Conservation (phyloP, 768 basidiomycete species). For the Krasilnikovozyma curviuscula region DNA sequence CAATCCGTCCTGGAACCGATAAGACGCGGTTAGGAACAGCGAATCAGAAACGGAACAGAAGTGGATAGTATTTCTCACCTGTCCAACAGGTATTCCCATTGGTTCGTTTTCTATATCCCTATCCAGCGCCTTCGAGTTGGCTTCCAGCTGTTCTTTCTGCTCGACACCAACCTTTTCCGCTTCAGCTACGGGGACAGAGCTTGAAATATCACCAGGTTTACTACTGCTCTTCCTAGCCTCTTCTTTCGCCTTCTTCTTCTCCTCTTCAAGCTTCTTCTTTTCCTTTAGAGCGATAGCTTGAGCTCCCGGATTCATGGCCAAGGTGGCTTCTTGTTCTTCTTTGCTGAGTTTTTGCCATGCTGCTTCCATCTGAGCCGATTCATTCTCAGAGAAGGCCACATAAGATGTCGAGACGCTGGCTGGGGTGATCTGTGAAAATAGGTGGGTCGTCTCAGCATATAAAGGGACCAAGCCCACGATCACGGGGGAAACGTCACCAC, state of each 20-base stretch:
- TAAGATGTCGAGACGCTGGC: too few species aligned
- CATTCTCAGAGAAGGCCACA: not conserved
- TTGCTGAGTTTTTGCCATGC: not conserved
- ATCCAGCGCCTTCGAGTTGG: too few species aligned
- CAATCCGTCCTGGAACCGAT: slow-evolving; percentile 6
- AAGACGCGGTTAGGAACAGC: not conserved
- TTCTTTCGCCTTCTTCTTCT: slow-evolving; percentile 4
- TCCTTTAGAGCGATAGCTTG: not conserved
- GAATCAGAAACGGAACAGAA: not conserved
- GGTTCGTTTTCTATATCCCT: not conserved
- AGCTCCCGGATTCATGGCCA: slow-evolving; percentile 6
- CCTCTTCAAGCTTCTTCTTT: not conserved
- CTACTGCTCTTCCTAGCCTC: slow-evolving; percentile 7
- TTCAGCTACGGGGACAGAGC: too few species aligned
- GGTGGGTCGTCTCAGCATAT: too few species aligned
- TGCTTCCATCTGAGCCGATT: slow-evolving; percentile 6
- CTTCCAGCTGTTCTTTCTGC: too few species aligned
- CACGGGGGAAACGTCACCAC: too few species aligned
- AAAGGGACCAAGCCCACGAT: too few species aligned
- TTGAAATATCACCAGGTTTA: too few species aligned
- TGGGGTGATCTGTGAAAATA: too few species aligned
- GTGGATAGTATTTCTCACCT: not conserved
- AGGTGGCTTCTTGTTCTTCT: not conserved
- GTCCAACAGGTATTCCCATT: not conserved
- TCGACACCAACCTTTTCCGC: too few species aligned